Evolutionary conservation across 2,329 filamentous ascomycete species (phyloP).

Genomic region (Aspergillus bombycis): DNA sequence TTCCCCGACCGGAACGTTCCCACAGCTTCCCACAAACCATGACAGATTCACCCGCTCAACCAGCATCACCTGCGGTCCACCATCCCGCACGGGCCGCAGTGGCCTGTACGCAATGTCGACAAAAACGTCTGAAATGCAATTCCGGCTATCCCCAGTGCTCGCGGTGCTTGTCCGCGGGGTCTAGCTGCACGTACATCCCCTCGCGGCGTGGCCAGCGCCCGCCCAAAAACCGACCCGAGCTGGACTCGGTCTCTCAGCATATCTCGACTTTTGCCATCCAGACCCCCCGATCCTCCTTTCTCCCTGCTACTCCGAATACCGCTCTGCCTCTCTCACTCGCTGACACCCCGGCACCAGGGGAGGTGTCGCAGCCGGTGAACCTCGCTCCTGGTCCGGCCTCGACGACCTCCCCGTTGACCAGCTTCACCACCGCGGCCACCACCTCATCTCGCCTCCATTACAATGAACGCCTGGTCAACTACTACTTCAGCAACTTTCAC

Average conservation of each 20-base stretch:
- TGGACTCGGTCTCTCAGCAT: slow-evolving; percentile 3
- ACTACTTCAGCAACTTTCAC: slow-evolving; percentile 4
- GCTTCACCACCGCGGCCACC: background rate
- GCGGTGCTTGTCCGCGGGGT: background rate
- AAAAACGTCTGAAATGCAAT: slow-evolving; percentile 5
- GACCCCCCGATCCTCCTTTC: background rate
- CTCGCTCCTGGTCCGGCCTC: background rate
- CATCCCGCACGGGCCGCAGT: background rate
- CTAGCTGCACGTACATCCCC: slow-evolving; percentile 1
- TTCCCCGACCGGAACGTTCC: background rate
- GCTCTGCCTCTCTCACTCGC: background rate
- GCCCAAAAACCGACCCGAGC: background rate
- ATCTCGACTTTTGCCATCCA: slow-evolving; percentile 1
- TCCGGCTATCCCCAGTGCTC: slow-evolving; percentile 3
- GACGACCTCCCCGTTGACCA: background rate
- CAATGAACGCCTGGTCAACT: slow-evolving; percentile 5
- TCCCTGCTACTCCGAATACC: background rate
- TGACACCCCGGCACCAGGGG: background rate
- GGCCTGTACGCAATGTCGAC: slow-evolving; percentile 7
- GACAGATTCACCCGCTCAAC: background rate
- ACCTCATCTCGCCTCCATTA: background rate
- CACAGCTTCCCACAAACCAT: background rate
- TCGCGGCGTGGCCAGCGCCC: slow-evolving; percentile 1
- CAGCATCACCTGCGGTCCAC: background rate
- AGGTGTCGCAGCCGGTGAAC: background rate